A percentile compares a stretch with the other conserved stretches of the same genome.
phyloP scores from a whole-genome alignment of 805 yeast genomes.

The Candida cerambycidarum region DNA sequence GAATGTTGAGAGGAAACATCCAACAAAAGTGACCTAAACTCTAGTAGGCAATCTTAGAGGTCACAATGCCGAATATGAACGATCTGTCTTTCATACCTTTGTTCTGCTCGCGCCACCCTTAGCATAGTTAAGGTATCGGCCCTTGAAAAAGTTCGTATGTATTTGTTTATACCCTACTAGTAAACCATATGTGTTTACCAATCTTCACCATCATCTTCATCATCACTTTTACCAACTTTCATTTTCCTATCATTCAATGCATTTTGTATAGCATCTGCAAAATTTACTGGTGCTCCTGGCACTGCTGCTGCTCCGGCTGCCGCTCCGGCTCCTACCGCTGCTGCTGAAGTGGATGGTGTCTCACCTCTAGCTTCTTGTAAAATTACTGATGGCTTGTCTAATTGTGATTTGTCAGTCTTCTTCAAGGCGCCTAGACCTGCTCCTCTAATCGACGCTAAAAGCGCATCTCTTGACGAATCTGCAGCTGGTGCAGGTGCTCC shows the following conservation, averaged over 20 bases:
- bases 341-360: constrained; percentile 9
- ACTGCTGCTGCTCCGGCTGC: constrained; percentile 24
- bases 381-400: constrained; percentile 75
- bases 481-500: constrained; percentile 29
- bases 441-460: constrained; percentile 81
- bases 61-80: no score
- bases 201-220: constrained; percentile 71
- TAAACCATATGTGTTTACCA: constrained; percentile 3
- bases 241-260: constrained; percentile 82
- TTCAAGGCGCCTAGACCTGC: constrained; percentile 70
- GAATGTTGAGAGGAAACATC: no score
- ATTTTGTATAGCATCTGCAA: constrained; percentile 86
- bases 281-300: constrained; percentile 57
- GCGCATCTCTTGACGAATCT: constrained; percentile 71
- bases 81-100: no score
- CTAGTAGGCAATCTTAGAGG: no score
- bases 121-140: no score
- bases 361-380: constrained; percentile 74
- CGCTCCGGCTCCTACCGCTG: no score
- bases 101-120: no score
- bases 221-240: constrained; percentile 79
- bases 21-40: no score
- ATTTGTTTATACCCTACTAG: not conserved
- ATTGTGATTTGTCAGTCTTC: constrained; percentile 78
- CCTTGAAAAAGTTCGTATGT: no score